phyloP scores from a whole-genome alignment of 306 rosid species.

The Bauhinia variegata region DNA sequence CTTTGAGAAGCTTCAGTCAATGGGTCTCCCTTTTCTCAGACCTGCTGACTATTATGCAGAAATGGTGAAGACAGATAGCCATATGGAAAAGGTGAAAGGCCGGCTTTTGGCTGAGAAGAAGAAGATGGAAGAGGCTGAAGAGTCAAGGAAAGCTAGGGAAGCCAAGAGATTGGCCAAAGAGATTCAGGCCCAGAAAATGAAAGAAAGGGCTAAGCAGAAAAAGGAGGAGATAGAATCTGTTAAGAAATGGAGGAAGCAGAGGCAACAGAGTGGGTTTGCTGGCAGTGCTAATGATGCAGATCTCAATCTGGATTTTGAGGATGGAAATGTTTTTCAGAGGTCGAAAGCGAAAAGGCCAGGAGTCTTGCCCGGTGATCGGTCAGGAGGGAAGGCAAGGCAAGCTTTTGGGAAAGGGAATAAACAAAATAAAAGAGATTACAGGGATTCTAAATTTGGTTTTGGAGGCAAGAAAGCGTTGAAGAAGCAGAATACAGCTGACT shows the following conservation, averaged over 20 bases:
- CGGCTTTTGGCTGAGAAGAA: slow-evolving; percentile 69
- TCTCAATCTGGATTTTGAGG: slow-evolving; percentile 58
- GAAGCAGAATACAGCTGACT: slow-evolving; percentile 72
- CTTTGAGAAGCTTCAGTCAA: slow-evolving; percentile 67
- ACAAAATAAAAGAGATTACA: slow-evolving; percentile 54
- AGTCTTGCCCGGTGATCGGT: slow-evolving; percentile 73
- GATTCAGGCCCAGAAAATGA: slow-evolving; percentile 76
- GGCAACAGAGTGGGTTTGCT: slow-evolving; percentile 85
- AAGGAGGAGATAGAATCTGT: slow-evolving; percentile 87
- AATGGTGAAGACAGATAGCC: slow-evolving; percentile 86
- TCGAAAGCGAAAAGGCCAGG: slow-evolving; percentile 74
- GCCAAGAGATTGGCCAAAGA: slow-evolving; percentile 77
- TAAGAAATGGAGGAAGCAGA: slow-evolving; percentile 96
- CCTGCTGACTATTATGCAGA: slow-evolving; percentile 90
- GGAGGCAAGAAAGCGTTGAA: slow-evolving; percentile 75
- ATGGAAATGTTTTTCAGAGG: slow-evolving; percentile 73
- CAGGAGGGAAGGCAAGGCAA: slow-evolving; percentile 72
- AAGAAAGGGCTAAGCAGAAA: slow-evolving; percentile 89
- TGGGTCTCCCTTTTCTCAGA: slow-evolving; percentile 75
- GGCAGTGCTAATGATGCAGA: slow-evolving; percentile 53
- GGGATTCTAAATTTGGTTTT: slow-evolving; percentile 75
- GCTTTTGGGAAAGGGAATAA: slow-evolving; percentile 48
- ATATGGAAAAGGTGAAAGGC: slow-evolving; percentile 84
- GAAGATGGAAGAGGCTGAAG: slow-evolving; percentile 86
- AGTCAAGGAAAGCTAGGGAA: slow-evolving; percentile 85